Percentiles rank a stretch among this genome's conserved stretches.
Evolutionary conservation across 345 rosid species (phyloP).

Genomic region (Raphanus raphanistrum): DNA sequence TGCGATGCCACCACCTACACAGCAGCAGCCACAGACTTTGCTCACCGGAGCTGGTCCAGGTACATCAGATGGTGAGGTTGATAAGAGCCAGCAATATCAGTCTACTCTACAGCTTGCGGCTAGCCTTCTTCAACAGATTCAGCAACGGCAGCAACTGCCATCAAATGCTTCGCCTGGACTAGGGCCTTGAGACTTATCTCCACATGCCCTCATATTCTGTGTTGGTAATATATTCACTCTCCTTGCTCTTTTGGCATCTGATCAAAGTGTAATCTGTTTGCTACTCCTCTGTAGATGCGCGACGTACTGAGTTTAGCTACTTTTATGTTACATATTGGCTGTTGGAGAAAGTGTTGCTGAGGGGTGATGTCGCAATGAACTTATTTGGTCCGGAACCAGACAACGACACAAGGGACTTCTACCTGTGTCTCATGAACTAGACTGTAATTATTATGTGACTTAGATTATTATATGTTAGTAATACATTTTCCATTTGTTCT

Average conservation of each 20-base stretch:
- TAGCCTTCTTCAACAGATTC: conserved; percentile 83
- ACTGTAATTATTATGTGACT: conserved; percentile 11
- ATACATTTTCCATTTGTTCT: neutral
- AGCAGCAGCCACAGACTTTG: conserved; percentile 58
- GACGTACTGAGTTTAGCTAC: neutral
- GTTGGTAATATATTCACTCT: conserved; percentile 44
- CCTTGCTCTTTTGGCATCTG: neutral
- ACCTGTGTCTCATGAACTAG: neutral
- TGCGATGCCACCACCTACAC: conserved; percentile 41
- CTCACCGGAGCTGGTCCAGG: conserved; percentile 52
- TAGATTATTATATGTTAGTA: neutral
- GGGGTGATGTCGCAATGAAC: conserved; percentile 2
- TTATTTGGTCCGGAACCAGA: conserved; percentile 25
- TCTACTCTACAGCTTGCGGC: conserved; percentile 95
- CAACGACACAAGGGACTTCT: neutral
- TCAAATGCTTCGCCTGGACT: conserved; percentile 44
- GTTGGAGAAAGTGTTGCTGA: conserved; percentile 6
- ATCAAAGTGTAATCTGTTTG: neutral
- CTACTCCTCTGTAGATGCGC: neutral
- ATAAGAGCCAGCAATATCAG: conserved; percentile 85
- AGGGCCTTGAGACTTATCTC: conserved; percentile 43
- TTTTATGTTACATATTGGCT: neutral
- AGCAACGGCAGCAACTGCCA: conserved; percentile 58
- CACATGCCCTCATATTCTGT: conserved; percentile 21
- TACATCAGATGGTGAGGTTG: conserved; percentile 60